Base-by-base conservation (phyloP, 352 stramenopile species). In the Globisporangium megalacanthum region DNA sequence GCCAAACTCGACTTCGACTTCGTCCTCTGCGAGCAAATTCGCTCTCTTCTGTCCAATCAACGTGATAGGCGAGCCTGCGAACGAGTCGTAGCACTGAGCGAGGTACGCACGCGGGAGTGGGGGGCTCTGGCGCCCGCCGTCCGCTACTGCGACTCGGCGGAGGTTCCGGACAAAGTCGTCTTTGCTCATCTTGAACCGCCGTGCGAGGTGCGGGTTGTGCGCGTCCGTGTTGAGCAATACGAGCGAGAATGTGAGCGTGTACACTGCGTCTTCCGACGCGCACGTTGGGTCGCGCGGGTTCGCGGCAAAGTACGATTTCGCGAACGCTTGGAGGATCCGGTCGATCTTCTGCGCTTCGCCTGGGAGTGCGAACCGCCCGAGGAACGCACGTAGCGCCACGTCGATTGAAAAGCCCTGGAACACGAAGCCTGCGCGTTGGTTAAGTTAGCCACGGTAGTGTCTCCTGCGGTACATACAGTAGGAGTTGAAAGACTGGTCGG, bases 261-360 rank as follows among this genome's bases (percentile, higher is more conserved):
- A 90, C 29, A 86, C 78, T 4, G 76, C 77, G 49, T 93, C 83
- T 51, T 89, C 80, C 1, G 77, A 82, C 41, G 76, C 72, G 61
- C 79, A 89, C 25, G 81, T 54, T 15, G 56, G 59, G 56, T 74
- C 80, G 54, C 62, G 46, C 11, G 74, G 72, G 50, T 93, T 91
- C 25, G 72, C 76, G 1, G 49, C 35, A 52, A 79, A 86, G 49
- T 83, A 93, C 7, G 83, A 71, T 31, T 74, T 82, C 19, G 80
- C 79, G 39, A 93, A 91, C 7, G 83, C 83, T 48, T 93, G 77
- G 3, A 93, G 65, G 56, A 93, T 86, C n/a, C 83, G 77, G 65
- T 93, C 83, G 48, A 93, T 93, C 59, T 93, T 91, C 65, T 93
- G 83, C 35, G 83, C 83, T 65, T 93, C 83, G 48, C 75, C 70